These are phyloP conservation scores for Thermothelomyces thermophilus DNA, from an alignment of 2,329 filamentous ascomycete genomes.

Conservation along the genomic window DNA sequence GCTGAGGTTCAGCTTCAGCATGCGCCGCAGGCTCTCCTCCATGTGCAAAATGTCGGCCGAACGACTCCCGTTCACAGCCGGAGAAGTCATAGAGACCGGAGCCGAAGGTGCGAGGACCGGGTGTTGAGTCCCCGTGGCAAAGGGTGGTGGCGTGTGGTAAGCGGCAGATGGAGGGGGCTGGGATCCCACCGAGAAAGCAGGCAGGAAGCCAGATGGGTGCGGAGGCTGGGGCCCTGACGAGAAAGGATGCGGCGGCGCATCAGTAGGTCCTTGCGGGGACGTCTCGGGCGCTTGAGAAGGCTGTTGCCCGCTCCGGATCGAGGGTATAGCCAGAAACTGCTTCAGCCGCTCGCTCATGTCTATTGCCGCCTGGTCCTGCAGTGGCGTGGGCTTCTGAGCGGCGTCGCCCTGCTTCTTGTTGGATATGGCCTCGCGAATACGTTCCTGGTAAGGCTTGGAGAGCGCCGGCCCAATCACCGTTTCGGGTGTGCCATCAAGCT, in stretches of 20 bases:
- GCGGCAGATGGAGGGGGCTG: not conserved
- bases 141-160: not conserved
- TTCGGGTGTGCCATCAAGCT: slow-evolving; percentile 56
- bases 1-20: slow-evolving; percentile 36
- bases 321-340: slow-evolving; percentile 40
- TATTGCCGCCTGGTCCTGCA: slow-evolving; percentile 21
- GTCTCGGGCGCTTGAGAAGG: not conserved
- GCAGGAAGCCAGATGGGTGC: not conserved
- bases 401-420: slow-evolving; percentile 24
- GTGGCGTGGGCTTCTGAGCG: slow-evolving; percentile 7
- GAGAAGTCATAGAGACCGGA: slow-evolving; percentile 6
- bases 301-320: not conserved
- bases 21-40: slow-evolving; percentile 48
- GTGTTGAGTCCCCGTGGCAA: not conserved
- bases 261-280: not conserved
- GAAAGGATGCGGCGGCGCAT: not conserved
- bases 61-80: slow-evolving; percentile 20
- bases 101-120: not conserved
- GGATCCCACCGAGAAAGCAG: not conserved
- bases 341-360: slow-evolving; percentile 48
- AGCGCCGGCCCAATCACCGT: slow-evolving; percentile 58
- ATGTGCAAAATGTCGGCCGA: slow-evolving; percentile 40
- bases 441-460: slow-evolving; percentile 58
- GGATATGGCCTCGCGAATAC: slow-evolving; percentile 49
- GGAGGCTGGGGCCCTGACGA: not conserved